Evolutionary conservation across 2,329 filamentous ascomycete genomes (phyloP).

Genomic region (Huntiella moniliformis): DNA sequence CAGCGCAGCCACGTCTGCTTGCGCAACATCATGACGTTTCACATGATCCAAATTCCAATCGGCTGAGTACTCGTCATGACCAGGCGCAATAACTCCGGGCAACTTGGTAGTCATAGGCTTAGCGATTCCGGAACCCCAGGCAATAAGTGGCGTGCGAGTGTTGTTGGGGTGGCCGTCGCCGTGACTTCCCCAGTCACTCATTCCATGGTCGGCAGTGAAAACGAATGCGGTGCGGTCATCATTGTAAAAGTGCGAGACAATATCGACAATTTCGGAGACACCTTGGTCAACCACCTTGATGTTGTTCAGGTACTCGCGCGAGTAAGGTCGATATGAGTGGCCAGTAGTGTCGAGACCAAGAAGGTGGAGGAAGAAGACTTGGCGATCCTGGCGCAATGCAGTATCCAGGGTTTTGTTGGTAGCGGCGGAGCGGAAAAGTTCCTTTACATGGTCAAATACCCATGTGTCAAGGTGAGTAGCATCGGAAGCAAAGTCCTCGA

Average conservation of each 20-base stretch:
- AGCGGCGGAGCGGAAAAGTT: constrained; percentile 62
- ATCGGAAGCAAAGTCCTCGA: constrained; percentile 77
- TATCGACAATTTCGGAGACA: constrained; percentile 60
- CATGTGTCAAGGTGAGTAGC: constrained; percentile 69
- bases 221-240: constrained; percentile 80
- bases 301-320: constrained; percentile 85
- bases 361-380: constrained; percentile 89
- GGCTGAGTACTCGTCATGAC: constrained; percentile 78
- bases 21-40: constrained; percentile 73
- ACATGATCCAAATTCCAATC: constrained; percentile 75
- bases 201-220: constrained; percentile 95
- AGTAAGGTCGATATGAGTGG: constrained; percentile 75
- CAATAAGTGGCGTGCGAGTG: constrained; percentile 79
- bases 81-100: constrained; percentile 39
- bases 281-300: constrained; percentile 87
- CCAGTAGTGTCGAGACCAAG: constrained; percentile 83
- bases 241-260: constrained; percentile 72
- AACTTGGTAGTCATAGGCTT: constrained; percentile 40
- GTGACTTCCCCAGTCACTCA: constrained; percentile 99
- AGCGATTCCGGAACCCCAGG: constrained; percentile 83
- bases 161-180: constrained; percentile 96
- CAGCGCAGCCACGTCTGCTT: constrained; percentile 83
- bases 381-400: constrained; percentile 59
- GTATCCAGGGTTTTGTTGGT: constrained; percentile 57
- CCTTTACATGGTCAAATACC: constrained; percentile 90